Evolutionary conservation across 768 basidiomycete genomes (phyloP), one percentile per base, ranked within the genome.

Genomic region (Chalciporus sphaerocephalus): DNA sequence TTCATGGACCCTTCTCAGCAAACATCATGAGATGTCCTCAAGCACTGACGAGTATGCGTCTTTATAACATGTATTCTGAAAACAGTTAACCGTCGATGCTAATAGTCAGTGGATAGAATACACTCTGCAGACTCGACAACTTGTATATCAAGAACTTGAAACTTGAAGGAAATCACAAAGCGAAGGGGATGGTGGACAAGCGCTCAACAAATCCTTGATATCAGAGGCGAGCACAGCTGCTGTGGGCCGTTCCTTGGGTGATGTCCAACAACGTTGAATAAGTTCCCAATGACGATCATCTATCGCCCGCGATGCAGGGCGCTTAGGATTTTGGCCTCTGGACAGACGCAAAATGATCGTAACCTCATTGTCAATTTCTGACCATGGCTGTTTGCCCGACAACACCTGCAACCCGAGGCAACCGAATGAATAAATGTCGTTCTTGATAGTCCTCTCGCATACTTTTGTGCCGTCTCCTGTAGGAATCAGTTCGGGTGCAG

Each of bases 401-500:
- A 56, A 25, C 5, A 52, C 53, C 44, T 55, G 53, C 22, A 55
- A 49, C 15, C 21, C 30, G 10, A 74, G 61, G 53, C 69, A 71
- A 10, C 54, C 54, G 28, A 51, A 56, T 12, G 54, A 51, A 21
- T 55, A 55, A 12, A 55, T 30, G 12, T 55, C 54, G 3, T 30
- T 55, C 41, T 43, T 51, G 2, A 23, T 21, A n/a, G 48, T 50
- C 6, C 6, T 15, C 2, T 15, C 24, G 59, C 43, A 32, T 53
- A 28, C 0, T 11, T 65, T 57, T 12, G 24, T 6, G 59, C 43
- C 33, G 53, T 32, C 0, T 11, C 64, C 57, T 12, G 24, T 6
- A 6, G 10, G 56, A 44, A 20, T 46, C 11, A 18, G 54, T n/a
- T 65, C 51, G 0, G 70, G 56, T 39, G 74, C 74, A 8, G 73